Conservation (phyloP, 305 asterid genomes). For the Lippia alba region DNA sequence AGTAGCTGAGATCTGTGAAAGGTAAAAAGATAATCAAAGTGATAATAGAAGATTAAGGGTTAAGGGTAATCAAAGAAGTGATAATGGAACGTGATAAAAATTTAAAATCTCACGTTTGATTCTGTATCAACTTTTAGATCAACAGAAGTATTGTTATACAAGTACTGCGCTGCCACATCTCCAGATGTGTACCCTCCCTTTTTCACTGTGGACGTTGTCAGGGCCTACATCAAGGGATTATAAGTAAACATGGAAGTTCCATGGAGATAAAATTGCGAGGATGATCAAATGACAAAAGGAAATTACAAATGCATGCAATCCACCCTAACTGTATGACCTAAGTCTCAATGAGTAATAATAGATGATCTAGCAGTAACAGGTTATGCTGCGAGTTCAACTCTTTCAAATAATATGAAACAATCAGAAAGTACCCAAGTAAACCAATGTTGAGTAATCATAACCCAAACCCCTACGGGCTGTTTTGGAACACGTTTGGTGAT, state of each 20-base stretch:
- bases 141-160: slow-evolving; percentile 60
- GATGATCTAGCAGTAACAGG: slow-evolving; percentile 1
- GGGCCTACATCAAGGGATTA: slow-evolving; percentile 56
- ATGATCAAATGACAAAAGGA: slow-evolving; percentile 19
- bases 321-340: slow-evolving; percentile 10
- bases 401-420: slow-evolving; percentile 8
- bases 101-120: slow-evolving; percentile 62
- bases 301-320: slow-evolving; percentile 7
- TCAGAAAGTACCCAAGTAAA: background rate
- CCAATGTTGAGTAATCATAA: background rate
- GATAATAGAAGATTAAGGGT: background rate
- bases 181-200: slow-evolving; percentile 94
- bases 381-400: slow-evolving; percentile 13
- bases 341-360: slow-evolving; percentile 7
- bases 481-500: background rate
- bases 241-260: background rate
- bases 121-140: slow-evolving; percentile 95
- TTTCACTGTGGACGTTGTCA: slow-evolving; percentile 81
- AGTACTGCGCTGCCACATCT: slow-evolving; percentile 78
- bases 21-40: slow-evolving; percentile 26
- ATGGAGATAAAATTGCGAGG: background rate
- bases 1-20: slow-evolving; percentile 67
- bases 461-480: slow-evolving; percentile 5
- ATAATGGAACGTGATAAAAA: slow-evolving; percentile 15
- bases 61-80: slow-evolving; percentile 28